Percentiles rank a stretch among this genome's conserved stretches.
phyloP scores from a whole-genome alignment of 768 basidiomycete genomes.

The Piloderma croceum region DNA sequence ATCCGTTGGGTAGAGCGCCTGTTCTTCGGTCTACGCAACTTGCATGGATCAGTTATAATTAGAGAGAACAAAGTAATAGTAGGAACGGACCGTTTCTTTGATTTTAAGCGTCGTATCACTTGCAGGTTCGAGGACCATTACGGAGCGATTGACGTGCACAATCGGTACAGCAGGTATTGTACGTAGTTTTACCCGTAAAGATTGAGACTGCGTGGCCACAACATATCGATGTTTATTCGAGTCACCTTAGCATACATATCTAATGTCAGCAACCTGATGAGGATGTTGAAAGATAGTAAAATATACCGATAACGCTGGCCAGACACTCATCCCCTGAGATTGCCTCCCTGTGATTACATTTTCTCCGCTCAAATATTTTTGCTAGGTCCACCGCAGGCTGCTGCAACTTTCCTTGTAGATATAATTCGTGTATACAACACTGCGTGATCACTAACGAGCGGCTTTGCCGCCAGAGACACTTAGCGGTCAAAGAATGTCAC shows the following conservation, averaged over 20 bases:
- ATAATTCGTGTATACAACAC: slow-evolving; percentile 92
- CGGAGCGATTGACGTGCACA: slow-evolving; percentile 85
- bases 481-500: slow-evolving; percentile 12
- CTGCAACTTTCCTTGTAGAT: slow-evolving; percentile 68
- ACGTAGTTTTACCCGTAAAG: slow-evolving; percentile 66
- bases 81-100: slow-evolving; percentile 52
- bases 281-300: background rate
- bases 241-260: slow-evolving; percentile 42
- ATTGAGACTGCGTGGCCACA: slow-evolving; percentile 75
- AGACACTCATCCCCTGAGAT: slow-evolving; percentile 85
- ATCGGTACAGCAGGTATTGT: slow-evolving; percentile 80
- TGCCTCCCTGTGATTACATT: slow-evolving; percentile 91
- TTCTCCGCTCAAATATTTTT: slow-evolving; percentile 87
- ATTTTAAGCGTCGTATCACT: slow-evolving; percentile 67
- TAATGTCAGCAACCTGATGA: background rate
- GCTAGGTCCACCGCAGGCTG: slow-evolving; percentile 84
- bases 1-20: slow-evolving; percentile 49
- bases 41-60: slow-evolving; percentile 1
- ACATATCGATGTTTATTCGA: slow-evolving; percentile 92
- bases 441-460: slow-evolving; percentile 90
- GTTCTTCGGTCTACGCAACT: slow-evolving; percentile 58
- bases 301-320: slow-evolving; percentile 69
- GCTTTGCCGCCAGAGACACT: slow-evolving; percentile 37
- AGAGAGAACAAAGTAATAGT: background rate
- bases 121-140: slow-evolving; percentile 90